phyloP scores from a whole-genome alignment of 2,329 filamentous ascomycete genomes.

The Fusarium multiceps region DNA sequence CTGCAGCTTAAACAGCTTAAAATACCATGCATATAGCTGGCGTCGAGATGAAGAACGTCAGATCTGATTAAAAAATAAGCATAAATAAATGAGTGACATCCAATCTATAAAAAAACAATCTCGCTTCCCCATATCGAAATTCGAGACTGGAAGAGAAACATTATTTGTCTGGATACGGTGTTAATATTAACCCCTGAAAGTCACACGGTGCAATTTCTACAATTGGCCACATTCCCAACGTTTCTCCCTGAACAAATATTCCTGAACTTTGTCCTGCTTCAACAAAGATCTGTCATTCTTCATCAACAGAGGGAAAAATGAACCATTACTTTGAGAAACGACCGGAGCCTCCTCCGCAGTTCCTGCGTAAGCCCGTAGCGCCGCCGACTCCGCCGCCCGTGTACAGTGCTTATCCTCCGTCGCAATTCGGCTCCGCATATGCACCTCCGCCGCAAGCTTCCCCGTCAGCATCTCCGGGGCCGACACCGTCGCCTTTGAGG shows the following conservation, averaged over 20 bases:
- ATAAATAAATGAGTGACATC: not conserved
- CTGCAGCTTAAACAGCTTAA: conserved; percentile 24
- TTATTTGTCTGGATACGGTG: conserved; percentile 29
- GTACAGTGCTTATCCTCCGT: conserved; percentile 27
- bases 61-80: not conserved
- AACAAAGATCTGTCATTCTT: not conserved
- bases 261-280: not conserved
- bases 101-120: conserved; percentile 18
- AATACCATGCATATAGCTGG: too few relatives aligned
- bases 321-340: conserved; percentile 24
- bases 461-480: not conserved
- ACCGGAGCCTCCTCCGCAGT: conserved; percentile 20
- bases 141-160: not conserved
- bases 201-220: conserved; percentile 41
- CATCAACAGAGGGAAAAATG: not conserved
- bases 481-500: not conserved
- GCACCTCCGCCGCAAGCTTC: not conserved
- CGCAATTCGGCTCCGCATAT: conserved; percentile 4
- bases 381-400: conserved; percentile 23
- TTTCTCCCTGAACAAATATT: conserved; percentile 19
- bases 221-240: conserved; percentile 24
- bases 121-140: not conserved
- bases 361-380: conserved; percentile 29
- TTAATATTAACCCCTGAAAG: conserved; percentile 14
- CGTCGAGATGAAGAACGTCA: not conserved